Percentiles rank a stretch among this genome's conserved stretches.
These are phyloP conservation scores for Aspergillus oerlinghausenensis DNA, from an alignment of 2,329 filamentous ascomycete genomes.

Conservation along the genomic window DNA sequence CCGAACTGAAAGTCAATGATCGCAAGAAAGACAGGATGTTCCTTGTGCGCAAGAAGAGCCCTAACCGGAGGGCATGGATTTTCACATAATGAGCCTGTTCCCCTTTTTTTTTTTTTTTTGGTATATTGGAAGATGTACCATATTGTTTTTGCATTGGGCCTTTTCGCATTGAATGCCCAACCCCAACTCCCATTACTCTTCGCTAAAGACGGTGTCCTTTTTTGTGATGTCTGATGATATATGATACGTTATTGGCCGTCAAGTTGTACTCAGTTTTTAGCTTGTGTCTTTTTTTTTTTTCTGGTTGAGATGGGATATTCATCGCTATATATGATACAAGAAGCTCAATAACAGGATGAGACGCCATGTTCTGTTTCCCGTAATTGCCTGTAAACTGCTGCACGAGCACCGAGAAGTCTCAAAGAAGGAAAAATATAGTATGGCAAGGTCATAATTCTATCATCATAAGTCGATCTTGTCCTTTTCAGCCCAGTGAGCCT, in stretches of 20 bases:
- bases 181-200: neutral
- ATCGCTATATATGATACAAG: constrained; percentile 18
- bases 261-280: neutral
- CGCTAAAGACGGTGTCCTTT: neutral
- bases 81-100: constrained; percentile 23
- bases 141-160: neutral
- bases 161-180: neutral
- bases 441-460: neutral
- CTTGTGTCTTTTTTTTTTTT: constrained; percentile 6
- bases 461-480: constrained; percentile 13
- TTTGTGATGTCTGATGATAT: constrained; percentile 1
- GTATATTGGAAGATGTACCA: constrained; percentile 2
- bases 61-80: constrained; percentile 29
- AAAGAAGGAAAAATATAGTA: neutral
- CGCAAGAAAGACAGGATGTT: constrained; percentile 42
- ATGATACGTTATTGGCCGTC: neutral
- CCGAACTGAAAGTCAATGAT: constrained; percentile 41
- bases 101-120: neutral
- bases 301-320: constrained; percentile 16
- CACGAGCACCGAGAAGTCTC: neutral
- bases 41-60: constrained; percentile 44
- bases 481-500: constrained; percentile 39
- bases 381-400: neutral
- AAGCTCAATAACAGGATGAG: neutral
- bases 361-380: neutral